Conservation (phyloP, 164 flowering plant genomes). For the Echeveria elegans region DNA sequence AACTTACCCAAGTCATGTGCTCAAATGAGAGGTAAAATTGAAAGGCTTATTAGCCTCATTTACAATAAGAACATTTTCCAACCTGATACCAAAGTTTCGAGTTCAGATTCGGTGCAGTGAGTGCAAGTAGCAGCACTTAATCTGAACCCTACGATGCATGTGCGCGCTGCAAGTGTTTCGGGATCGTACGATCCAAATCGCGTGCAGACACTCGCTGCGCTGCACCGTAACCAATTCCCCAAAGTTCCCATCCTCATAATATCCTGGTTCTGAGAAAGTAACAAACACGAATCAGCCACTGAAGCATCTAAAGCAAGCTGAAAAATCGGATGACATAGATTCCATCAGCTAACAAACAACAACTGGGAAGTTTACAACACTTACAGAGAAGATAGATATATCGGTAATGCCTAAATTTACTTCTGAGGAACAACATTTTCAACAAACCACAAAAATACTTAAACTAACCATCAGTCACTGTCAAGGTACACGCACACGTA, state of each 20-base stretch:
- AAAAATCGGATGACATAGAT: neutral
- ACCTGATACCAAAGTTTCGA: conserved; percentile 91
- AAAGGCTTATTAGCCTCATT: conserved; percentile 76
- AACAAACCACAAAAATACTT: neutral
- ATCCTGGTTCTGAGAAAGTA: conserved; percentile 81
- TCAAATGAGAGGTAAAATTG: conserved; percentile 82
- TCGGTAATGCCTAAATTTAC: neutral
- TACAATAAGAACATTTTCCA: conserved; percentile 91
- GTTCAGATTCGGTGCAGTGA: too few relatives aligned
- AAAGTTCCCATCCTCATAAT: conserved; percentile 94
- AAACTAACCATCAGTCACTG: conserved; percentile 92
- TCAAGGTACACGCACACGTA: conserved; percentile 42
- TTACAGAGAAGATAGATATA: neutral
- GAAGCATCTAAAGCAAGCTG: neutral
- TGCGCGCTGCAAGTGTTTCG: too few relatives aligned
- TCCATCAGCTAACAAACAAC: neutral
- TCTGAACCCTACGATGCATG: too few relatives aligned
- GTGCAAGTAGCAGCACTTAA: too few relatives aligned
- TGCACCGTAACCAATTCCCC: too few relatives aligned
- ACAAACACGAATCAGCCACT: neutral
- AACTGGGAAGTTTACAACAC: neutral
- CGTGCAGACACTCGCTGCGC: too few relatives aligned
- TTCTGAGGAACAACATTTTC: neutral
- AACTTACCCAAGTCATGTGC: conserved; percentile 95
- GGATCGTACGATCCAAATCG: too few relatives aligned